Evolutionary conservation across 306 rosid genomes (phyloP).

Genomic region (Leucaena leucocephala): DNA sequence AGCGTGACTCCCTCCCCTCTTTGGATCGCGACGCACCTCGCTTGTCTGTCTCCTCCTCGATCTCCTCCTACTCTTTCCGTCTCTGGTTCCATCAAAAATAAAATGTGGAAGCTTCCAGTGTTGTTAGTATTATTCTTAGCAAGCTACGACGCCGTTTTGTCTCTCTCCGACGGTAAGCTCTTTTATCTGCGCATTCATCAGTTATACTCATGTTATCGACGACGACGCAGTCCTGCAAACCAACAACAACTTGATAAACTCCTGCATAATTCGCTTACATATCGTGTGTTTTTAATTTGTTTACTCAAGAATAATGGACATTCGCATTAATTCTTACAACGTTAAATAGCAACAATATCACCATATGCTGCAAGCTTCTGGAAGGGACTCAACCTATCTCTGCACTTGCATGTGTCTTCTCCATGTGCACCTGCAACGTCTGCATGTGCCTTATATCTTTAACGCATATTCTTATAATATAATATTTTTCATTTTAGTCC

Average conservation of each 20-base stretch:
- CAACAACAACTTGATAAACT: no score
- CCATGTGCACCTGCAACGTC: background rate
- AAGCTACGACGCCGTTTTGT: constrained; percentile 36
- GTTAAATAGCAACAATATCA: background rate
- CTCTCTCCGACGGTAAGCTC: constrained; percentile 45
- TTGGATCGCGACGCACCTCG: background rate
- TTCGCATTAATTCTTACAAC: background rate
- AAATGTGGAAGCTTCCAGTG: constrained; percentile 44
- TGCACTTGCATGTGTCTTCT: background rate
- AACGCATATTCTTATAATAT: background rate
- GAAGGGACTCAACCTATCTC: background rate
- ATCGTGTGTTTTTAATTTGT: no score
- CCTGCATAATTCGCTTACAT: no score
- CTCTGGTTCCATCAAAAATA: background rate
- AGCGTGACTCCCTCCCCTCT: background rate
- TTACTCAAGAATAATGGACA: background rate
- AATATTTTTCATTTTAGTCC: no score
- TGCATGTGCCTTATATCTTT: background rate
- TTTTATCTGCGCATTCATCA: background rate
- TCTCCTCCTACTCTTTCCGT: background rate
- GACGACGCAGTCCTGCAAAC: no score
- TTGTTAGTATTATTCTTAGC: constrained; percentile 45
- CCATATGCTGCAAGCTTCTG: background rate
- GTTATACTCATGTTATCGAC: no score
- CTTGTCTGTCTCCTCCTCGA: background rate